These are phyloP conservation scores for Cyathus striatus DNA, from an alignment of 768 basidiomycete genomes.

Conservation along the genomic window DNA sequence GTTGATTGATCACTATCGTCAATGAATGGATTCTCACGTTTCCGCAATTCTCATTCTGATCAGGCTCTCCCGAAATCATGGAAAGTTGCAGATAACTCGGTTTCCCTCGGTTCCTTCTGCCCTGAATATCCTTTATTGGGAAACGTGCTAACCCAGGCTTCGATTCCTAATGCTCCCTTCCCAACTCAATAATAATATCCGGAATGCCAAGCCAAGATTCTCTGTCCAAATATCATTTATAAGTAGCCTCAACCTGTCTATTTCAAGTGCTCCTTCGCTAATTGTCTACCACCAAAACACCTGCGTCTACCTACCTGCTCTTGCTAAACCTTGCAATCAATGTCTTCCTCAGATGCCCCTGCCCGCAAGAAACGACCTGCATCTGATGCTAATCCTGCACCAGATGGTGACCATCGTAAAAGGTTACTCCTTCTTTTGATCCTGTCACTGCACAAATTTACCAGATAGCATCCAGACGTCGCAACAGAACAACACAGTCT, in stretches of 20 bases:
- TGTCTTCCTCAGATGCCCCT: slow-evolving; percentile 17
- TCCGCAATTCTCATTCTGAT: slow-evolving; percentile 14
- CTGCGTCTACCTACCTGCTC: too few species aligned
- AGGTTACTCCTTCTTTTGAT: slow-evolving; percentile 29
- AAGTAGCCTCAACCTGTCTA: too few species aligned
- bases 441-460: not conserved
- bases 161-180: slow-evolving; percentile 13
- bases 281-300: too few species aligned
- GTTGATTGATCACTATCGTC: slow-evolving; percentile 5
- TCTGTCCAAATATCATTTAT: slow-evolving; percentile 14
- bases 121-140: slow-evolving; percentile 15
- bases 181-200: slow-evolving; percentile 13
- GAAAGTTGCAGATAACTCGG: slow-evolving; percentile 12
- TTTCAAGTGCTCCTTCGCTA: too few species aligned
- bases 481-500: slow-evolving; percentile 70
- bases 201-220: slow-evolving; percentile 14
- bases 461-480: slow-evolving; percentile 32
- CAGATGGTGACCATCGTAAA: slow-evolving; percentile 52
- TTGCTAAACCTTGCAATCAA: slow-evolving; percentile 5
- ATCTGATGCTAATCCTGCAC: slow-evolving; percentile 20
- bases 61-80: slow-evolving; percentile 17
- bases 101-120: slow-evolving; percentile 21
- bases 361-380: slow-evolving; percentile 21
- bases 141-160: slow-evolving; percentile 14
- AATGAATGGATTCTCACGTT: slow-evolving; percentile 13